Conservation (phyloP, 129 eudicot genomes). For the Dittrichia graveolens region DNA sequence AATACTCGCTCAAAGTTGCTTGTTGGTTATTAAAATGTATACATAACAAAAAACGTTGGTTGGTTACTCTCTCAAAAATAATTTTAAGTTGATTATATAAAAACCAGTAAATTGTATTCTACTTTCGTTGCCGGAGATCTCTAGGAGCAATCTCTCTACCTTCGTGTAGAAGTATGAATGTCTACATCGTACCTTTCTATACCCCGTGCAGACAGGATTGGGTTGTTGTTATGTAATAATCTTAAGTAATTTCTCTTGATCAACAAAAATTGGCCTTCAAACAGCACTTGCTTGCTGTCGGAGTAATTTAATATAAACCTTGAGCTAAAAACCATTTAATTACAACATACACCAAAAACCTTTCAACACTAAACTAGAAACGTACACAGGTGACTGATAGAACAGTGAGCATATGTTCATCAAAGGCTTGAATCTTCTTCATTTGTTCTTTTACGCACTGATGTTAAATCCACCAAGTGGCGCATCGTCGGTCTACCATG, state of each 20-base stretch:
- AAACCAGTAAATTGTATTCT: too few species aligned
- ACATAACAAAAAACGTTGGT: too few species aligned
- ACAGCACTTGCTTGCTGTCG: neutral
- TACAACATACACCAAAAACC: neutral
- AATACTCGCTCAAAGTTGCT: too few species aligned
- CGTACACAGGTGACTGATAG: neutral
- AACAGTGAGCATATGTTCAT: neutral
- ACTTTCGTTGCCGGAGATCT: too few species aligned
- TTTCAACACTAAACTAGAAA: conserved; percentile 21
- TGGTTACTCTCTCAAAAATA: too few species aligned
- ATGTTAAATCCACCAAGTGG: conserved; percentile 77
- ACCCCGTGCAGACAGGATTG: too few species aligned
- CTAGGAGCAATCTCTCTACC: too few species aligned
- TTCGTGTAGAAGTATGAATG: too few species aligned
- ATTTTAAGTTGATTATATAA: too few species aligned
- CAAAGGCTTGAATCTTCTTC: conserved; percentile 38
- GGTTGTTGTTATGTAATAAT: too few species aligned
- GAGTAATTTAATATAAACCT: neutral
- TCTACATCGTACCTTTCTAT: too few species aligned
- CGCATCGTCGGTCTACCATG: conserved; percentile 99
- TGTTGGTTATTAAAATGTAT: too few species aligned
- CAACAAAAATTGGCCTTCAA: neutral
- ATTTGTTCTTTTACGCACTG: conserved; percentile 36
- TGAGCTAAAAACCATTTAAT: neutral
- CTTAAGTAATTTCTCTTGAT: neutral